phyloP scores from a whole-genome alignment of 2,329 filamentous ascomycete genomes.

The Fusarium xylarioides region DNA sequence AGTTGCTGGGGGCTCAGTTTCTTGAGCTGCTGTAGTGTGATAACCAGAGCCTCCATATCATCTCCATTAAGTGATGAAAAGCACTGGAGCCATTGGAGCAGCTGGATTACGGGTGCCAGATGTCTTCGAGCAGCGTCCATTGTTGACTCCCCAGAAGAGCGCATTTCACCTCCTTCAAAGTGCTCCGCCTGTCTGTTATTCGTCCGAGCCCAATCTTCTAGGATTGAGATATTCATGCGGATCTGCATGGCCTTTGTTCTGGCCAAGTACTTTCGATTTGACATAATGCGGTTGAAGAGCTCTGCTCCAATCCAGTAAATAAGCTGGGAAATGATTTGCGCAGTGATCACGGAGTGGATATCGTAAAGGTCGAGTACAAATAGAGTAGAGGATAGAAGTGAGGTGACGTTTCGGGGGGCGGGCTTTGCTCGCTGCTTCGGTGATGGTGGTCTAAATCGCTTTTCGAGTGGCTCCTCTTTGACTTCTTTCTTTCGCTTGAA shows the following conservation, averaged over 20 bases:
- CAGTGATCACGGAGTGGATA: slow-evolving; percentile 94
- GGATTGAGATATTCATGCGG: slow-evolving; percentile 94
- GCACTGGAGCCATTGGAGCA: slow-evolving; percentile 97
- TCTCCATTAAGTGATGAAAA: slow-evolving; percentile 90
- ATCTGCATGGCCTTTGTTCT: slow-evolving; percentile 99
- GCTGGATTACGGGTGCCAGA: slow-evolving; percentile 88
- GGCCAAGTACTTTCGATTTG: slow-evolving; percentile 91
- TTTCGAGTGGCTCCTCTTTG: slow-evolving; percentile 90
- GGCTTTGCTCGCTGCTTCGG: slow-evolving; percentile 92
- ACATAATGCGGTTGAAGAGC: slow-evolving; percentile 98
- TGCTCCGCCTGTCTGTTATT: slow-evolving; percentile 97
- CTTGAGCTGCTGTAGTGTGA: slow-evolving; percentile 88
- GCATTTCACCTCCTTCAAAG: slow-evolving; percentile 91
- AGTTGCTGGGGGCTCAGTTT: slow-evolving; percentile 86
- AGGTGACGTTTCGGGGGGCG: slow-evolving; percentile 94
- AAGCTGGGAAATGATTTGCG: slow-evolving; percentile 90
- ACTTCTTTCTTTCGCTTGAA: slow-evolving; percentile 92
- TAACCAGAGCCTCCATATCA: slow-evolving; percentile 87
- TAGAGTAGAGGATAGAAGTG: slow-evolving; percentile 90
- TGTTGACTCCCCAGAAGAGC: slow-evolving; percentile 84
- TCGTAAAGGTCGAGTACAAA: slow-evolving; percentile 99
- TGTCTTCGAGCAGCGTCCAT: slow-evolving; percentile 86
- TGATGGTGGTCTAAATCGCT: slow-evolving; percentile 89
- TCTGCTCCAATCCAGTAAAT: slow-evolving; percentile 97
- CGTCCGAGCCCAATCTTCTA: slow-evolving; percentile 94